Evolutionary conservation across 345 rosid genomes (phyloP).

Genomic region (Corchorus capsularis): DNA sequence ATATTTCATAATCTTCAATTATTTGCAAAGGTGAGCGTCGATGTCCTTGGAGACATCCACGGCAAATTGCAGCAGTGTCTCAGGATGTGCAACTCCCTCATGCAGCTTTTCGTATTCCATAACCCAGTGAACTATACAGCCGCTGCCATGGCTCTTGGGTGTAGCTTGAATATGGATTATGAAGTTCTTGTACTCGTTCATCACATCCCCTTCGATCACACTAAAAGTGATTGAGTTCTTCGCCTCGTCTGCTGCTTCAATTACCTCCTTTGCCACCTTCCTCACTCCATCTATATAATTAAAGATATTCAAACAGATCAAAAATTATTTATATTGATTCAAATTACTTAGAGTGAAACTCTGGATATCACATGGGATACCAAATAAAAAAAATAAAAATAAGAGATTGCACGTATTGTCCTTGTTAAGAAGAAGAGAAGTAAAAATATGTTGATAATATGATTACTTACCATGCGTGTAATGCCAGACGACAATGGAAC

Average conservation of each 20-base stretch:
- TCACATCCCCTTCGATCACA: slow-evolving; percentile 37
- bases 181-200: slow-evolving; percentile 37
- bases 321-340: too few species aligned
- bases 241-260: slow-evolving; percentile 35
- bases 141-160: slow-evolving; percentile 23
- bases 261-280: slow-evolving; percentile 25
- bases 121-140: slow-evolving; percentile 34
- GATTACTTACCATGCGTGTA: slow-evolving; percentile 33
- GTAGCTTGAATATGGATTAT: slow-evolving; percentile 6
- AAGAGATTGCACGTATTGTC: too few species aligned
- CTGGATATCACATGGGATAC: too few species aligned
- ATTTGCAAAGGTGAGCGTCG: slow-evolving; percentile 19
- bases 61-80: slow-evolving; percentile 9
- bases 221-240: slow-evolving; percentile 32
- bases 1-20: neutral
- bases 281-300: slow-evolving; percentile 24
- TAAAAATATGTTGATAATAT: too few species aligned
- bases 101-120: slow-evolving; percentile 33
- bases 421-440: too few species aligned
- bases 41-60: slow-evolving; percentile 24
- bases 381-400: too few species aligned
- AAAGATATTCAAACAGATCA: too few species aligned
- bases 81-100: slow-evolving; percentile 19
- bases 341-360: too few species aligned
- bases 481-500: slow-evolving; percentile 34